These are phyloP conservation scores for Termitomyces sp. DNA, from an alignment of 768 basidiomycete genomes.

Conservation along the genomic window DNA sequence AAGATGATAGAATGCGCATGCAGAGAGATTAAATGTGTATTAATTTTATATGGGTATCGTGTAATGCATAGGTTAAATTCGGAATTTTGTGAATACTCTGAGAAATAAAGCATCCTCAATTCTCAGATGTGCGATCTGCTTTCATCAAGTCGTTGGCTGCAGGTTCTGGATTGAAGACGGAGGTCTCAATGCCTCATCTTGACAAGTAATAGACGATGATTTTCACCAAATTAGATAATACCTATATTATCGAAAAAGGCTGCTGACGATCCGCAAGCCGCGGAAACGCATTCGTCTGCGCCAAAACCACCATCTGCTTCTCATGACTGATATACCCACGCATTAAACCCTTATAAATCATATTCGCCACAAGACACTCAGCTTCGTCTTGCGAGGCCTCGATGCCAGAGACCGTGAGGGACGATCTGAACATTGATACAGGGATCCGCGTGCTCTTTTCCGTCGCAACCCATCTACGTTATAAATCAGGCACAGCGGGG, in stretches of 20 bases:
- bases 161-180: not conserved
- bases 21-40: slow-evolving; percentile 7
- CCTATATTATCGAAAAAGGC: slow-evolving; percentile 43
- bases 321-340: slow-evolving; percentile 96
- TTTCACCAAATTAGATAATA: not conserved
- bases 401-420: slow-evolving; percentile 67
- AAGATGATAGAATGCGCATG: slow-evolving; percentile 33
- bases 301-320: slow-evolving; percentile 90
- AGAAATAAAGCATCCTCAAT: not conserved
- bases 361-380: slow-evolving; percentile 91
- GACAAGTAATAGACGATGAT: not conserved
- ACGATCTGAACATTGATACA: slow-evolving; percentile 76
- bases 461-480: slow-evolving; percentile 71
- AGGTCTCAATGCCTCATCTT: not conserved
- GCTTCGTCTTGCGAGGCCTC: slow-evolving; percentile 77
- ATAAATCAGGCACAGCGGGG: not conserved
- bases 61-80: not conserved
- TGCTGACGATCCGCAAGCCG: slow-evolving; percentile 58
- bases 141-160: not conserved
- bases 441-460: slow-evolving; percentile 77
- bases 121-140: not conserved
- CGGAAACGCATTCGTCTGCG: slow-evolving; percentile 79
- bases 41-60: not conserved
- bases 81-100: not conserved
- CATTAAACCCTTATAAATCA: slow-evolving; percentile 92